phyloP scores from a whole-genome alignment of 805 yeast genomes.

The Candida palmyrensis region DNA sequence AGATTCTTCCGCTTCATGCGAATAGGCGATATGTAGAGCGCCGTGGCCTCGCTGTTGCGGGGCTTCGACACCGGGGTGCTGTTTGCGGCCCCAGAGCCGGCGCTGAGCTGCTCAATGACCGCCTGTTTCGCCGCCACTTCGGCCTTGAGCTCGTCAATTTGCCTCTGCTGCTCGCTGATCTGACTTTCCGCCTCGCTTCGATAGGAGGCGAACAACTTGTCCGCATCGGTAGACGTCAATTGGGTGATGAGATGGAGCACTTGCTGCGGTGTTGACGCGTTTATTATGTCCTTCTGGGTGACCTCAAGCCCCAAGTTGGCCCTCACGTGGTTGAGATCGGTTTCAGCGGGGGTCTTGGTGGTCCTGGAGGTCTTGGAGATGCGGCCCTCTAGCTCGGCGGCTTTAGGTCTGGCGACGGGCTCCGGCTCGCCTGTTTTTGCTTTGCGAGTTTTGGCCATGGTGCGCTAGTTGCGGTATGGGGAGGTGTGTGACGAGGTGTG shows the following conservation, averaged over 20 bases:
- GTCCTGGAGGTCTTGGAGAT: no score
- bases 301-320: no score
- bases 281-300: conserved; percentile 2
- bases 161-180: conserved; percentile 11
- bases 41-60: conserved; percentile 1
- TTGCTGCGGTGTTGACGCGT: conserved; percentile 2
- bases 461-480: no score
- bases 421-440: no score
- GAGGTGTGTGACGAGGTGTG: no score
- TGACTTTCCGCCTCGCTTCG: conserved; percentile 10
- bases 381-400: no score
- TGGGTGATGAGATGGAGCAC: conserved; percentile 1
- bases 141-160: conserved; percentile 19
- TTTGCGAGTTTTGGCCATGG: no score
- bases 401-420: no score
- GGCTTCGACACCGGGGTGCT: conserved; percentile 6
- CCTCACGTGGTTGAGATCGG: no score
- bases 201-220: conserved; percentile 3
- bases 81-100: not conserved
- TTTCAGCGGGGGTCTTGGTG: no score
- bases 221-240: conserved; percentile 2
- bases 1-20: conserved; percentile 17
- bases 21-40: conserved; percentile 28
- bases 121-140: conserved; percentile 23
- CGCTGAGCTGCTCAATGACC: conserved; percentile 18